These are phyloP conservation scores for Fusarium miscanthi DNA, from an alignment of 2,329 filamentous ascomycete genomes.

Conservation along the genomic window DNA sequence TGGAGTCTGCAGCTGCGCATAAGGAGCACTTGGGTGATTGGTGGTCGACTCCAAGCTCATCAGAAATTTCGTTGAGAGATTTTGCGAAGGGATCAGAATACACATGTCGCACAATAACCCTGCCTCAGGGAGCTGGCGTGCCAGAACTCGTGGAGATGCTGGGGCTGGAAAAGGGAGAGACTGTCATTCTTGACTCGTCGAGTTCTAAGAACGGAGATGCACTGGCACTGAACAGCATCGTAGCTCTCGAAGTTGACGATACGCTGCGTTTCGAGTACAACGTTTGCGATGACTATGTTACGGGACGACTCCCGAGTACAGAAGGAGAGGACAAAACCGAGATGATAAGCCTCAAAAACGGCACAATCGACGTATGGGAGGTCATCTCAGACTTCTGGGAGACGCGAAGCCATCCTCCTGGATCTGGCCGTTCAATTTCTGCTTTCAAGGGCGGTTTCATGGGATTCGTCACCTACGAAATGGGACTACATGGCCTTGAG, in stretches of 20 bases:
- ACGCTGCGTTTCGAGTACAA: slow-evolving; percentile 69
- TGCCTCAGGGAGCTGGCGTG: slow-evolving; percentile 60
- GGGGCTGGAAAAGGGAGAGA: slow-evolving; percentile 54
- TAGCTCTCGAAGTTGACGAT: slow-evolving; percentile 72
- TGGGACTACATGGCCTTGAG: slow-evolving; percentile 66
- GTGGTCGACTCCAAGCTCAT: slow-evolving; percentile 17
- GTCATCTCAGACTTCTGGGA: slow-evolving; percentile 60
- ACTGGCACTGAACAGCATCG: slow-evolving; percentile 73
- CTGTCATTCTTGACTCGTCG: slow-evolving; percentile 70
- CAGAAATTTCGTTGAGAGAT: slow-evolving; percentile 11
- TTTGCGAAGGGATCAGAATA: slow-evolving; percentile 47
- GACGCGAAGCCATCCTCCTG: slow-evolving; percentile 42
- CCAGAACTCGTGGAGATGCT: slow-evolving; percentile 67
- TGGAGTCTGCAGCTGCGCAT: slow-evolving; percentile 36
- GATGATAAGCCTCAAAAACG: slow-evolving; percentile 37
- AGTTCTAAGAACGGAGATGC: slow-evolving; percentile 60
- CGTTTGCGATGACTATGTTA: slow-evolving; percentile 57
- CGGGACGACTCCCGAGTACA: slow-evolving; percentile 42
- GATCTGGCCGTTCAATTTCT: slow-evolving; percentile 20
- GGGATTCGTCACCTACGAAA: slow-evolving; percentile 87
- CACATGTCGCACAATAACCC: slow-evolving; percentile 54
- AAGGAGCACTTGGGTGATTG: slow-evolving; percentile 14
- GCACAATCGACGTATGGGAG: slow-evolving; percentile 60
- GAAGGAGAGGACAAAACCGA: slow-evolving; percentile 1
- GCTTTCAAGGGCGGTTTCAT: slow-evolving; percentile 87